Evolutionary conservation across 768 basidiomycete genomes (phyloP), one percentile per base, ranked within the genome.

Genomic region (Boletales sp.): DNA sequence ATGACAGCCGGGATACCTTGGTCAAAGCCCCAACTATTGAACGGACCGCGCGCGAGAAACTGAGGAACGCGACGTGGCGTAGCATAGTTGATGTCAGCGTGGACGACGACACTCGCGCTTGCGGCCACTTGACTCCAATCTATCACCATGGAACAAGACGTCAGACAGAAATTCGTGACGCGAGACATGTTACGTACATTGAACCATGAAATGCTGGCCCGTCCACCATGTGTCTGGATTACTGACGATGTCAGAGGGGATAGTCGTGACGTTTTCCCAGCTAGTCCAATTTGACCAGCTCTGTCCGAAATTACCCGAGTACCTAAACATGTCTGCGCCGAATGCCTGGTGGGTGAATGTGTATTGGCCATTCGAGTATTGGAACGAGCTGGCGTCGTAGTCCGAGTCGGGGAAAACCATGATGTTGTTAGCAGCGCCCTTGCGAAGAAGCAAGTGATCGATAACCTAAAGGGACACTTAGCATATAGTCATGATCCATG

Each of bases 21-120:
- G 71, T 97, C 94, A 64, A 83, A 93, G 48, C 94, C 94, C 91
- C 92, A 97, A 32, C 78, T 70, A 61, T 97, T 97, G 79, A 90
- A 97, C 0, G 85, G 83, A 42, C 94, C 94, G 58, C 94, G 86
- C 39, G 83, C 88, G 46, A 97, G 72, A 58, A 94, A 75, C 59
- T 94, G 91, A 21, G 94, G 94, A 27, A 90, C 86, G 21, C 91
- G 87, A 59, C 94, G 86, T 35, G 70, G 65, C 3, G 75, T 77
- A 8, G 64, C 66, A 64, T 80, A 89, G 38, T 76, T 77, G 50
- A 74, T 66, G 61, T 97, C 94, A 15, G 88, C 87, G 57, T 95
- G 93, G 11, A 91, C 71, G 32, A 90, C 82, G 38, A 81, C 76
- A 24, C 78, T 73, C 8, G 84, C 71, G 3, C 87, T 86, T 49